A percentile compares a stretch with the other conserved stretches of the same genome.
Conservation (phyloP, 164 flowering plant genomes). For the Piper betle region DNA sequence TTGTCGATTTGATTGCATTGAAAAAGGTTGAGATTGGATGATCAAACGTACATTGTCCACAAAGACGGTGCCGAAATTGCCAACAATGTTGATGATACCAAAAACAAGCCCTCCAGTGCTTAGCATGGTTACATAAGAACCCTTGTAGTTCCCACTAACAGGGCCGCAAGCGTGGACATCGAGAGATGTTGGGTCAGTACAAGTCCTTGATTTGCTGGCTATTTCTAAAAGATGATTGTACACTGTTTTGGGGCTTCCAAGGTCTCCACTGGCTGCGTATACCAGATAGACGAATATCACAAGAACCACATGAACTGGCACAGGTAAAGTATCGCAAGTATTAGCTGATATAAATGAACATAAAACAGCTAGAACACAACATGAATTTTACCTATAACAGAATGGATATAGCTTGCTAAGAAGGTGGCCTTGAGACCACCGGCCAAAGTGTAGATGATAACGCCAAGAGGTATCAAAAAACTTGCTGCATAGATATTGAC, state of each 20-base stretch:
- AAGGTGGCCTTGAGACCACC: constrained; percentile 98
- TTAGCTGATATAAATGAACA: background rate
- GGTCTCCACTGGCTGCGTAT: constrained; percentile 64
- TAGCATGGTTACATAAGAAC: constrained; percentile 79
- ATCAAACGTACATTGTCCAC: constrained; percentile 73
- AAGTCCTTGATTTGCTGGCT: constrained; percentile 57
- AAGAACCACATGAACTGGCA: constrained; percentile 78
- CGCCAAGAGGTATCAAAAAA: constrained; percentile 90
- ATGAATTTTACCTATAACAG: constrained; percentile 71
- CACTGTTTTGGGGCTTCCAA: constrained; percentile 77
- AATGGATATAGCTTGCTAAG: constrained; percentile 93
- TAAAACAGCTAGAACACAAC: too few relatives aligned
- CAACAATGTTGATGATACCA: constrained; percentile 86
- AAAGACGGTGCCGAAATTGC: constrained; percentile 94
- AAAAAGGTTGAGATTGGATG: too few relatives aligned
- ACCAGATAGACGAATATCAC: constrained; percentile 87
- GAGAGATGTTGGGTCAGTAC: constrained; percentile 65
- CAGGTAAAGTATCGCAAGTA: background rate
- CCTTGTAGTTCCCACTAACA: constrained; percentile 64
- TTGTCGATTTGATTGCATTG: too few relatives aligned
- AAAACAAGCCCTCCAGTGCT: constrained; percentile 90
- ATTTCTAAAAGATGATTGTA: constrained; percentile 53
- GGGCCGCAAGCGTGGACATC: constrained; percentile 87
- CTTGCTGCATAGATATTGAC: constrained; percentile 95
- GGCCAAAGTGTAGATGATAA: constrained; percentile 79